Evolutionary conservation across 352 stramenopile species (phyloP), one percentile per base, ranked within the genome.

Genomic region (Phytopythium chamaehyphon): DNA sequence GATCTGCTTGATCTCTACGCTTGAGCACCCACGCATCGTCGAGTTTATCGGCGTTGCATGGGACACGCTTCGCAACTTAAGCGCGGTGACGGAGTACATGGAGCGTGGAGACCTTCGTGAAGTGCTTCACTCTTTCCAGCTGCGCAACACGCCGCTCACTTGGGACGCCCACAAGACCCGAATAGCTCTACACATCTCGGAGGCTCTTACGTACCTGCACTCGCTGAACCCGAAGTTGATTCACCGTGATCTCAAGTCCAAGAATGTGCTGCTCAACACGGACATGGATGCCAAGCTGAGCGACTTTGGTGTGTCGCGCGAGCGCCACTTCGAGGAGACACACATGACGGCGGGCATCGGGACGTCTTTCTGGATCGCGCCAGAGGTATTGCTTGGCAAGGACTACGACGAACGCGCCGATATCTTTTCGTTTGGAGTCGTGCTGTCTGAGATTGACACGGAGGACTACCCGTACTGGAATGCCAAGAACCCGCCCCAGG

Each of bases 271-370:
- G 26, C 39, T 81, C 16, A 55, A 40, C 56, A 68, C 61, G 1
- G 64, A 81, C 26, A 68, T 86, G 64, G 64, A 86, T 36, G 74
- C 76, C 22, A 90, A 90, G 40, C 59, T 90, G n/a, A 90, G 75
- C 36, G 80, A 90, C 62, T 90, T 90, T 60, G 77, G 77, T 16
- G 69, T 86, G n/a, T 86, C 72, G 0, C 74, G 77, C 10, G 73
- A 86, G 46, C 68, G 68, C 14, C 59, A 79, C 53, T 62, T 65
- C 18, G 75, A 82, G 38, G 74, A 84, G 51, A 85, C 74, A 6
- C 71, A 84, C 63, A 86, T 88, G 74, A 88, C 77, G 3, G 65
- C 71, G 3, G 77, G 75, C 6, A 79, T 89, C 49, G 78, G 78
- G 0, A 87, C 78, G 47, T 77, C 60, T 54, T 86, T 86, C 60